These are phyloP conservation scores for Pyrus pyrifolia DNA, from an alignment of 306 rosid species.

Conservation along the genomic window DNA sequence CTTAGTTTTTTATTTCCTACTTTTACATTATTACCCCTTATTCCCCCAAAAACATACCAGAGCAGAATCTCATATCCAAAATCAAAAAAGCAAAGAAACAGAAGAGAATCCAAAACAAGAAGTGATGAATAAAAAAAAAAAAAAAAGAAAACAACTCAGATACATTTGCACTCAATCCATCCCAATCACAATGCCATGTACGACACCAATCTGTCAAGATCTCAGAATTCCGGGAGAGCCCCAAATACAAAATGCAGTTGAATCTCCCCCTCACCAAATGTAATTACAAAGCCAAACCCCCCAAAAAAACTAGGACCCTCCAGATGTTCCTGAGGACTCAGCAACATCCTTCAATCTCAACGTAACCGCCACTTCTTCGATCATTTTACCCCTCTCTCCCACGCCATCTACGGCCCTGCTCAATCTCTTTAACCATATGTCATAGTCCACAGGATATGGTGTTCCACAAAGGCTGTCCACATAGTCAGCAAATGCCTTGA, in stretches of 20 bases:
- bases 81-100: not conserved
- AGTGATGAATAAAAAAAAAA: not conserved
- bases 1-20: not conserved
- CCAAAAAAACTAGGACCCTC: not conserved
- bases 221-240: not conserved
- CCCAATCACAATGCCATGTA: not conserved
- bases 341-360: slow-evolving; percentile 69
- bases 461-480: slow-evolving; percentile 95
- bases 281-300: slow-evolving; percentile 8
- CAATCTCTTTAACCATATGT: slow-evolving; percentile 83
- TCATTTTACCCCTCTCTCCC: slow-evolving; percentile 66
- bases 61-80: no score
- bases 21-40: not conserved
- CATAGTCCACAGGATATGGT: slow-evolving; percentile 75
- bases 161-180: not conserved
- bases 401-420: slow-evolving; percentile 55
- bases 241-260: not conserved
- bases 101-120: not conserved
- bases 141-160: not conserved
- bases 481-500: slow-evolving; percentile 92
- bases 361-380: slow-evolving; percentile 52
- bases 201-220: not conserved
- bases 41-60: not conserved
- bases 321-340: slow-evolving; percentile 77
- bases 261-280: not conserved